Evolutionary conservation across 2,329 filamentous ascomycete genomes (phyloP).

Genomic region (Phyllosticta paracitricarpa): DNA sequence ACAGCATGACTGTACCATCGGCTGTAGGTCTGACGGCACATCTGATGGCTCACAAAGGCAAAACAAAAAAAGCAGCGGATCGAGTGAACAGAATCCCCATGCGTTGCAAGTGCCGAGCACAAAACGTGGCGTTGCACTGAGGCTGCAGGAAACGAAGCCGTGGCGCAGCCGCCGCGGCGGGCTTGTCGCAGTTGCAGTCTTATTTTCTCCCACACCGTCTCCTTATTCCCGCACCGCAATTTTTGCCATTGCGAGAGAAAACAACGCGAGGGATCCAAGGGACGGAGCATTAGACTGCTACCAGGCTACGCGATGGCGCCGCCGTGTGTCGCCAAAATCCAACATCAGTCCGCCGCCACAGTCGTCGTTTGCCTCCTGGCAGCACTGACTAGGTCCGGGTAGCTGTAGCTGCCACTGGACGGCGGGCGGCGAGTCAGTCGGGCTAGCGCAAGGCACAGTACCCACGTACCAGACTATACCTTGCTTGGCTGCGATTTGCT

Average conservation of each 20-base stretch:
- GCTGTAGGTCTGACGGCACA: background rate
- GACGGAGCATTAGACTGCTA: background rate
- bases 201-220: background rate
- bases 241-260: background rate
- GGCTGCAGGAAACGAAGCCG: background rate
- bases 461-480: too few species aligned
- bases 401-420: background rate
- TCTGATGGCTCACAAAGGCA: background rate
- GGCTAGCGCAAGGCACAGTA: background rate
- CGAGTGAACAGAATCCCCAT: background rate
- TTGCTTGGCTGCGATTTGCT: background rate
- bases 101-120: background rate
- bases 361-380: background rate
- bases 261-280: background rate
- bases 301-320: background rate
- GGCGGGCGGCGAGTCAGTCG: background rate
- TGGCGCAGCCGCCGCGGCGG: background rate
- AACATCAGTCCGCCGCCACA: background rate
- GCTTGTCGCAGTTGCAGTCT: background rate
- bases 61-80: too few species aligned
- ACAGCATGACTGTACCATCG: background rate
- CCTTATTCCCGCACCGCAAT: background rate
- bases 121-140: background rate
- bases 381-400: too few species aligned
- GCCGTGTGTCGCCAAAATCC: background rate